Evolutionary conservation across 2,329 filamentous ascomycete species (phyloP).

Genomic region (Xylaria multiplex): DNA sequence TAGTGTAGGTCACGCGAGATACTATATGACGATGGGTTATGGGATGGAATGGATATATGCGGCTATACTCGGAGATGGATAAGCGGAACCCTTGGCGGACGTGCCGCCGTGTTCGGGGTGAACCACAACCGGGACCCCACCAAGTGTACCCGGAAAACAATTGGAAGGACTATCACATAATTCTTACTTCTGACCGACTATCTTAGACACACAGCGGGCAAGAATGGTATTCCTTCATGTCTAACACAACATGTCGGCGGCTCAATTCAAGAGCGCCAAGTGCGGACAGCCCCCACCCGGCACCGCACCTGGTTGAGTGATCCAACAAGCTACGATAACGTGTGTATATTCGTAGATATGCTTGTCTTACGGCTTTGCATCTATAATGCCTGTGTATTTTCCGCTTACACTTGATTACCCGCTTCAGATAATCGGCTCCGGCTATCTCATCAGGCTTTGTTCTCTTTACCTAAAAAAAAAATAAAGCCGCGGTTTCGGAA

Average conservation of each 20-base stretch:
- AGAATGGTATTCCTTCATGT: background rate
- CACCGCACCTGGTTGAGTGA: conserved; percentile 12
- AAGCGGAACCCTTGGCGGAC: conserved; percentile 13
- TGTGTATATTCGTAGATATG: background rate
- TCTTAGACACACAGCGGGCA: background rate
- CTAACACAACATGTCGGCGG: background rate
- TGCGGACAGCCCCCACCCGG: conserved; percentile 6
- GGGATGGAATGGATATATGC: conserved; percentile 31
- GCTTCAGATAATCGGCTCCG: background rate
- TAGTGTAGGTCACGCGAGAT: conserved; percentile 23
- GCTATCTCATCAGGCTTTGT: background rate
- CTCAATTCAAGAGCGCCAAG: background rate
- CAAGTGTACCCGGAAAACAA: background rate
- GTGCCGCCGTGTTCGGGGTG: conserved; percentile 12
- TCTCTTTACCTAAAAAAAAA: conserved; percentile 2
- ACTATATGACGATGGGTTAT: conserved; percentile 29
- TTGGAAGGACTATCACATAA: conserved; percentile 7
- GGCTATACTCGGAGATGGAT: conserved; percentile 33
- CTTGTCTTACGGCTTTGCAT: background rate
- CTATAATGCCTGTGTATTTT: background rate
- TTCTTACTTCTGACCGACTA: background rate
- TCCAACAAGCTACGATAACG: conserved; percentile 3
- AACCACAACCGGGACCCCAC: conserved; percentile 15
- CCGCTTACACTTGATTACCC: too few species aligned
- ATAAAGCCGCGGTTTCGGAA: conserved; percentile 11